Base-by-base conservation (phyloP, 306 rosid genomes). In the Sicyos edulis region DNA sequence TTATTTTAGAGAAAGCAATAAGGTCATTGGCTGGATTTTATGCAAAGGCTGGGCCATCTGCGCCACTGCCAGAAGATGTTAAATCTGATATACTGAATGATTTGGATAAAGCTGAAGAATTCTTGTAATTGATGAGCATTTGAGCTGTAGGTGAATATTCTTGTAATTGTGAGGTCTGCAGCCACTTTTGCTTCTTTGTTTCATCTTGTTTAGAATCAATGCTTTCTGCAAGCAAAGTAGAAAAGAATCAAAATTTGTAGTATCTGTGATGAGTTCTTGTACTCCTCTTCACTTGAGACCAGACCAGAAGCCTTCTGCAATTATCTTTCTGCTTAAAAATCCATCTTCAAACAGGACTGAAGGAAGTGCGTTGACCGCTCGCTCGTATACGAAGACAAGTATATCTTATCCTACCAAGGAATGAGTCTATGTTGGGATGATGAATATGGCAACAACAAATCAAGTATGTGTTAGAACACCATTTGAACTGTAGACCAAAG, bases 21-120 rank as follows among this genome's bases (percentile, higher is more conserved):
- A 87, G 95, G 83, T 84, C 95, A 14, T 78, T 93, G 82, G 97
- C 97, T 11, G 75, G 82, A 12, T 93, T 91, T 78, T 93, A 91
- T 83, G 88, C 96, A 10, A 93, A 44, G 78, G 92, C 97, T 44
- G 95, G 99, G 54, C 99, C 99, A 51, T 90, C 96, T 20, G 96
- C 96, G 8, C 81, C 88, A 2, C 56, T 93, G 78, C 84, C 92
- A 8, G 85, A 79, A 76, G 82, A 78, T 72, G 88, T 91, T 14
- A 91, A 88, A 83, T 86, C 91, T 54, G 83, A 93, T 67, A 86
- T 91, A 85, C 75, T 93, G 70, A 74, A 80, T 34, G 90, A 91
- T 75, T 75, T 93, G 73, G 80, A 74, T 67, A 81, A 64, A 37
- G 96, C 92, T 77, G 97, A 88, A 71, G 86, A 85, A 63, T 85